Base-by-base conservation (phyloP, 257 asterid species). In the Dorcoceras hygrometricum region DNA sequence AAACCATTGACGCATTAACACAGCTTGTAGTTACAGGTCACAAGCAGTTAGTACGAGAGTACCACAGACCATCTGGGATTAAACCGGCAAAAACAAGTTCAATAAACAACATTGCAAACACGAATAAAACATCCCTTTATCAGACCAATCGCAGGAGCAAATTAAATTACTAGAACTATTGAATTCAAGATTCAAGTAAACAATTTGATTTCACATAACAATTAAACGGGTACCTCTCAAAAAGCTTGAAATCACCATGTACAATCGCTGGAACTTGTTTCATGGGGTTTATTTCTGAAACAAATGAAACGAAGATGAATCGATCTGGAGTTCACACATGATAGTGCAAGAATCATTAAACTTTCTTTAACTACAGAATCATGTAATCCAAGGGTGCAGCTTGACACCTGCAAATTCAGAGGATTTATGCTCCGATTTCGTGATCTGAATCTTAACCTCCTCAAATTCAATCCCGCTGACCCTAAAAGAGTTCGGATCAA, bases 201-300 rank as follows among this genome's bases (percentile, higher is more conserved):
- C 23, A 2, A 69, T 9, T 58, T 36, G n/a, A 51, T 2, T 2
- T 27, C 4, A 25, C 26, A 71, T 57, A 68, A 59, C 18, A 32
- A 46, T 31, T 18, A 46, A 46, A 54, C 51, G 31, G 54, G 25
- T 77, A 89, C 98, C 96, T 87, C 85, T 92, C 98, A 60, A 74
- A 84, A 50, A 92, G 98, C 88, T 79, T 89, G 81, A 89, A 89
- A 76, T 82, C 81, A 32, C 84, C 98, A 62, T 92, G 95, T 24
- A 74, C 87, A 29, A 92, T 79, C 22, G 91, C 96, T 4, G 98
- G 98, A 39, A 92, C 86, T 79, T 81, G 80, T 64, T 77, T 84
- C 96, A 86, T 80, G 69, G 98, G 98, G 64, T 92, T 92, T 57
- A 87, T 63, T 65, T 74, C 98, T 90, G 91, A 51, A 61, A 51